A percentile compares a stretch with the other conserved stretches of the same genome.
Conservation (phyloP, 805 yeast species). For the Priceomyces fermenticarens region DNA sequence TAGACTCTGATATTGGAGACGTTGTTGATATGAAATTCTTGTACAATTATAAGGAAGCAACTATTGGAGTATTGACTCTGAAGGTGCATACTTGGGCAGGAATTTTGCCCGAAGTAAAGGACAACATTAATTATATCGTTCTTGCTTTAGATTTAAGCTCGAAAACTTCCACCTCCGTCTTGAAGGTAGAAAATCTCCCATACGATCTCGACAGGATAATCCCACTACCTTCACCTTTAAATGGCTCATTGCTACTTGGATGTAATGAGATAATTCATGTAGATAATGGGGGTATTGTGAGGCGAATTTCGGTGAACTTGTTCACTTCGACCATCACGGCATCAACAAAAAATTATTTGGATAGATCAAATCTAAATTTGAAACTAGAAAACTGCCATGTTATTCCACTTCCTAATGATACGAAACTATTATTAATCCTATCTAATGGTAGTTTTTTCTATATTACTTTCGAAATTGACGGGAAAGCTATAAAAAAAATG, state of each 20-base stretch:
- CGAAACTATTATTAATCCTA: constrained; percentile 29
- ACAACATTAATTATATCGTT: constrained; percentile 59
- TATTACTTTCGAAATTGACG: constrained; percentile 39
- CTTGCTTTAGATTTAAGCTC: constrained; percentile 63
- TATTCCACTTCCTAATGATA: constrained; percentile 33
- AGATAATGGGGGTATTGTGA: constrained; percentile 70
- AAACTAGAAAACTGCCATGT: constrained; percentile 52
- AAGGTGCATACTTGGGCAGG: constrained; percentile 75
- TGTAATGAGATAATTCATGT: constrained; percentile 74
- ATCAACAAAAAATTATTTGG: constrained; percentile 35
- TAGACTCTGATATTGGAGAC: constrained; percentile 57
- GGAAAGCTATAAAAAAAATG: constrained; percentile 37
- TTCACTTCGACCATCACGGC: constrained; percentile 41
- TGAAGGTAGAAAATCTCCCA: constrained; percentile 64
- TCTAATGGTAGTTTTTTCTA: constrained; percentile 32
- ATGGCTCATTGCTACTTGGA: constrained; percentile 70
- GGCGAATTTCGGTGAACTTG: constrained; percentile 61
- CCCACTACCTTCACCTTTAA: constrained; percentile 62
- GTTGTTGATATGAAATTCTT: constrained; percentile 73
- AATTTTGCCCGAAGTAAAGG: constrained; percentile 55
- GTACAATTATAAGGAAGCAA: constrained; percentile 76
- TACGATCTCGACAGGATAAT: constrained; percentile 66
- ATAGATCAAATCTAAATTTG: constrained; percentile 50
- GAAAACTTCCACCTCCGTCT: constrained; percentile 62
- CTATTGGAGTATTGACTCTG: constrained; percentile 65